Conservation (phyloP, 2,329 filamentous ascomycete species). For the Sphaerulina musiva region DNA sequence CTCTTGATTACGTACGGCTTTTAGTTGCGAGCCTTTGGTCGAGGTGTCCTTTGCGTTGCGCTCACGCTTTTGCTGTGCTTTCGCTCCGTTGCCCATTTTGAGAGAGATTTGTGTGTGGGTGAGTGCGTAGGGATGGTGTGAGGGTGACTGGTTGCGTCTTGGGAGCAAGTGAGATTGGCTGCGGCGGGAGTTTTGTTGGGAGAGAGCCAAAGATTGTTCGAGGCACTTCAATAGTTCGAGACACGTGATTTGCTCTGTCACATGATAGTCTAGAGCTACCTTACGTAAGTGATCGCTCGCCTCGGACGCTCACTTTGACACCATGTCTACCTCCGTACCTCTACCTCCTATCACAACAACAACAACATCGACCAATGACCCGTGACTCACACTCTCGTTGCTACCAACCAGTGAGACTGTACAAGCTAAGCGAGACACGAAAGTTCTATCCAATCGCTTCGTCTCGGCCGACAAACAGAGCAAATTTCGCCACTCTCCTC, state of each 20-base stretch:
- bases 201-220: slow-evolving; percentile 1
- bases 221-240: neutral
- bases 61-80: slow-evolving; percentile 65
- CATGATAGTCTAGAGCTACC: neutral
- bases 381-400: neutral
- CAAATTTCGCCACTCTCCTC: slow-evolving; percentile 5
- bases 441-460: slow-evolving; percentile 1
- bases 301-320: neutral
- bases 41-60: slow-evolving; percentile 57
- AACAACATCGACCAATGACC: neutral
- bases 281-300: too few species aligned
- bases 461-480: slow-evolving; percentile 3
- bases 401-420: neutral
- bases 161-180: neutral
- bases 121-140: neutral
- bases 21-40: slow-evolving; percentile 34
- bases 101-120: neutral
- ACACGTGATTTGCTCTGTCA: neutral
- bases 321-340: neutral
- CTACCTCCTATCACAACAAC: neutral
- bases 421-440: neutral
- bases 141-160: neutral
- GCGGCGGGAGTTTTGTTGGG: slow-evolving; percentile 1
- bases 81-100: slow-evolving; percentile 46
- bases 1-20: slow-evolving; percentile 12